Base-by-base conservation (phyloP, 1,139 yeast genomes). In the Blastobotrys malaysiensis region DNA sequence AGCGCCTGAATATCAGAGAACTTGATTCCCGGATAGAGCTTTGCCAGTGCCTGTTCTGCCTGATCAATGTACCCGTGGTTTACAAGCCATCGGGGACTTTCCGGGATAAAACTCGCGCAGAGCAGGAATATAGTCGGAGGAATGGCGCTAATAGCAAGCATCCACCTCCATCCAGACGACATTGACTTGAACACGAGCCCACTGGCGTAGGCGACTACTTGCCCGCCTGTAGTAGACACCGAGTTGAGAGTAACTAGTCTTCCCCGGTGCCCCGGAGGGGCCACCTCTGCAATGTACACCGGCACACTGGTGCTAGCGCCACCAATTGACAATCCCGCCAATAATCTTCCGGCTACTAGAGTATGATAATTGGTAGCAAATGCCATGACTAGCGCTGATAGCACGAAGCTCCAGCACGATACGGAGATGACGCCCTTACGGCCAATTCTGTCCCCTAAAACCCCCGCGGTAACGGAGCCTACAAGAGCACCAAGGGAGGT, bases 81-180 rank as follows among this genome's bases (percentile, higher is more conserved):
- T 9, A 80, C 71, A 43, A 80, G 69, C 74, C 76, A 81, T 53
- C 86, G 70, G 1, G 87, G 87, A 2, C 84, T 77, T 62, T 83
- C 87, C 1, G 87, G 86, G 21, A 82, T 73, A 55, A 77, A 72
- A 48, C 70, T 72, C 21, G 76, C 65, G 11, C 68, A 53, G 3
- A 68, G 46, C 5, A 76, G 59, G 51, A 76, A 74, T 9, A 73
- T 4, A 1, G 70, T 21, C 2, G 80, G 76, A 0, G 80, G 80
- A 1, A 75, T 24, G 0, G 72, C 72, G 11, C 78, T 71, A 5
- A 75, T 19, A 2, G 71, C 69, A 48, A 77, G 70, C 61, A 77
- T 68, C 36, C 66, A 61, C 54, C 81, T 67, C 81, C 81, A 77
- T 13, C 77, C 73, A 2, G 55, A 54, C 1, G 61, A 47, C 13